Percentiles rank a stretch among this genome's conserved stretches.
Evolutionary conservation across 2,329 filamentous ascomycete genomes (phyloP).

Genomic region (Penicillium sclerotigenum): DNA sequence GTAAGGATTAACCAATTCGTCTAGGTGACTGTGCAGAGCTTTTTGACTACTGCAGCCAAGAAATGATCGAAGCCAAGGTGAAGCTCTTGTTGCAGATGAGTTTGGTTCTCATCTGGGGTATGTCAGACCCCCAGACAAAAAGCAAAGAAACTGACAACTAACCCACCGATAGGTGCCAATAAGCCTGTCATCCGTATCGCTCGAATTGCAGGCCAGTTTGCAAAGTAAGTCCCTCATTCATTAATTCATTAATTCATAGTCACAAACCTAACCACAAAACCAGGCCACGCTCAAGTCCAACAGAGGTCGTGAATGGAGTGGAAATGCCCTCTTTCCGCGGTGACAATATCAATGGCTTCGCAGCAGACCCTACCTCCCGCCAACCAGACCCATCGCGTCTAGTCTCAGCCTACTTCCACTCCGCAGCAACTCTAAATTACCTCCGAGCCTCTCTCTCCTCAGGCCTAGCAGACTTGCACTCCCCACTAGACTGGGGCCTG

Average conservation of each 20-base stretch:
- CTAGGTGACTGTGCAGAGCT: constrained; percentile 83
- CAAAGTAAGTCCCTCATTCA: constrained; percentile 55
- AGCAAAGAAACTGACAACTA: background rate
- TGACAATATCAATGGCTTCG: constrained; percentile 91
- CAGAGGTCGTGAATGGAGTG: constrained; percentile 73
- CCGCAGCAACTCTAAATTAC: constrained; percentile 91
- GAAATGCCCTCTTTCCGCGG: constrained; percentile 88
- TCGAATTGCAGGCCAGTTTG: constrained; percentile 95
- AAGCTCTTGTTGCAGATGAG: constrained; percentile 97
- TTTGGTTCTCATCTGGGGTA: constrained; percentile 84
- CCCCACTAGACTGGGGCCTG: constrained; percentile 89
- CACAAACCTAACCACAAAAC: background rate
- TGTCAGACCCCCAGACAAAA: constrained; percentile 39
- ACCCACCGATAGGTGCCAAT: constrained; percentile 47
- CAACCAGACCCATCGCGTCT: constrained; percentile 78
- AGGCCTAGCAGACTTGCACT: constrained; percentile 89
- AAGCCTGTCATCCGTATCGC: constrained; percentile 89
- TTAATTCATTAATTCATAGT: background rate
- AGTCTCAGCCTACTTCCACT: constrained; percentile 92
- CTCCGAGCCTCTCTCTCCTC: constrained; percentile 77
- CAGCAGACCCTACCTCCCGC: constrained; percentile 62
- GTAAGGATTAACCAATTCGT: background rate
- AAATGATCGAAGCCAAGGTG: constrained; percentile 90
- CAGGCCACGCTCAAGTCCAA: constrained; percentile 77
- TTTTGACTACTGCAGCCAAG: constrained; percentile 91